phyloP scores from a whole-genome alignment of 495 filamentous ascomycete genomes.

The Penicillium coprophilum region DNA sequence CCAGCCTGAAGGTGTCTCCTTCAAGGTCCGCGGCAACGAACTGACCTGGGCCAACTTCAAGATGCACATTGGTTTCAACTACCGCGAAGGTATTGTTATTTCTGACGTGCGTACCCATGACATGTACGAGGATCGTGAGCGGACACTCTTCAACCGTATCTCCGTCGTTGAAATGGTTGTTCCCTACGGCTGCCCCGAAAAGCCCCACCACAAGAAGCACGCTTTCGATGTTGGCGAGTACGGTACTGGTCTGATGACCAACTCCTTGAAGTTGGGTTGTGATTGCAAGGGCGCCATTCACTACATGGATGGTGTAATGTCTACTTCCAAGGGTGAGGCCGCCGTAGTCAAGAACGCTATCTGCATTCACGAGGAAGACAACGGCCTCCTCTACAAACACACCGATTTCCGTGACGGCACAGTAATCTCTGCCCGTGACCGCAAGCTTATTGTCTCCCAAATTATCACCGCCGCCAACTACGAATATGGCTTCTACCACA shows the following conservation, averaged over 20 bases:
- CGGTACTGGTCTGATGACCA: constrained; percentile 71
- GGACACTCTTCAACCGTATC: constrained; percentile 71
- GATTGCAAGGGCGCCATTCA: constrained; percentile 75
- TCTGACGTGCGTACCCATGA: constrained; percentile 92
- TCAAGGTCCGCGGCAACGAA: constrained; percentile 41
- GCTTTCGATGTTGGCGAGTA: constrained; percentile 80
- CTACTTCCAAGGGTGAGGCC: constrained; percentile 57
- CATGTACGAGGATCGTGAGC: constrained; percentile 73
- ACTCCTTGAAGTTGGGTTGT: constrained; percentile 69
- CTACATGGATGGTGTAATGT: constrained; percentile 62
- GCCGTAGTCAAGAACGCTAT: constrained; percentile 68
- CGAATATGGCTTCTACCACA: constrained; percentile 59
- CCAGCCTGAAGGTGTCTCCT: constrained; percentile 42
- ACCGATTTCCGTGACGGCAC: constrained; percentile 75
- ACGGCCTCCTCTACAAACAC: constrained; percentile 78
- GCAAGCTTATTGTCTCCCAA: constrained; percentile 68
- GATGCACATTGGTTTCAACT: constrained; percentile 73
- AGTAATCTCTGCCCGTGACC: constrained; percentile 62
- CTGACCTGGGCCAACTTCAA: constrained; percentile 41
- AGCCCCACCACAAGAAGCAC: constrained; percentile 73
- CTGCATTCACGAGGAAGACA: constrained; percentile 75
- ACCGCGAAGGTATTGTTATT: constrained; percentile 89
- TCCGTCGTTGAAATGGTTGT: constrained; percentile 76
- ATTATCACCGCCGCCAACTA: constrained; percentile 66
- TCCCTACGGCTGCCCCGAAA: constrained; percentile 71